These are phyloP conservation scores for Euphorbia peplus DNA, from an alignment of 345 rosid species.

Conservation along the genomic window DNA sequence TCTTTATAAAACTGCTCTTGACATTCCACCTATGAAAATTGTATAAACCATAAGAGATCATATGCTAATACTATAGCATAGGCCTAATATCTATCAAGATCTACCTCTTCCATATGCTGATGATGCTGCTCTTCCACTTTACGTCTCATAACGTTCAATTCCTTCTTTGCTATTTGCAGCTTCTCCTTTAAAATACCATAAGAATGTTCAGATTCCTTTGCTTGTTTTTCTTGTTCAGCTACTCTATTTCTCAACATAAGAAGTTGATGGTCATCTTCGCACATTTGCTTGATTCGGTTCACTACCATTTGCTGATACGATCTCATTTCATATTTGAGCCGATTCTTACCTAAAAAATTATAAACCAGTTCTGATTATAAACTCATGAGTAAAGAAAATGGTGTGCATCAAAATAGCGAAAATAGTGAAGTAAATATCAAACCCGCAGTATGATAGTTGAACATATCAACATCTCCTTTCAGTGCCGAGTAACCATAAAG, in stretches of 20 bases:
- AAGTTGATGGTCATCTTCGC: constrained; percentile 66
- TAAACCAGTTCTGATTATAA: no score
- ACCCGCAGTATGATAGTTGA: constrained; percentile 33
- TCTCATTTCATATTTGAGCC: constrained; percentile 60
- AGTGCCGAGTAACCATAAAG: constrained; percentile 70
- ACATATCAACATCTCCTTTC: constrained; percentile 57
- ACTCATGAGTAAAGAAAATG: no score
- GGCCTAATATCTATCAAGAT: no score
- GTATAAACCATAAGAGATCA: background rate
- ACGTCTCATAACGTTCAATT: constrained; percentile 52
- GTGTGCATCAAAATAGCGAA: background rate
- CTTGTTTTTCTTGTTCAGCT: constrained; percentile 34
- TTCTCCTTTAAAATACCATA: constrained; percentile 41
- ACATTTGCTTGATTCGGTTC: constrained; percentile 47
- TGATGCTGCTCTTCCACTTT: constrained; percentile 59
- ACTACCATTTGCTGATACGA: constrained; percentile 77
- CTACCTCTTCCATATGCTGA: constrained; percentile 73
- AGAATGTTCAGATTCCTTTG: constrained; percentile 49
- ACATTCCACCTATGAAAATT: constrained; percentile 51
- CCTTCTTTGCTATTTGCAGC: constrained; percentile 52
- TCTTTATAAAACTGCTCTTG: constrained; percentile 67
- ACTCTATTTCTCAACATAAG: constrained; percentile 44
- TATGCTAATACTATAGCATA: background rate
- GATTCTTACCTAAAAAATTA: constrained; percentile 44
- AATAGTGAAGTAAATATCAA: background rate